Evolutionary conservation across 1,284 basidiomycete species (phyloP).

Genomic region (Puccinia horiana): DNA sequence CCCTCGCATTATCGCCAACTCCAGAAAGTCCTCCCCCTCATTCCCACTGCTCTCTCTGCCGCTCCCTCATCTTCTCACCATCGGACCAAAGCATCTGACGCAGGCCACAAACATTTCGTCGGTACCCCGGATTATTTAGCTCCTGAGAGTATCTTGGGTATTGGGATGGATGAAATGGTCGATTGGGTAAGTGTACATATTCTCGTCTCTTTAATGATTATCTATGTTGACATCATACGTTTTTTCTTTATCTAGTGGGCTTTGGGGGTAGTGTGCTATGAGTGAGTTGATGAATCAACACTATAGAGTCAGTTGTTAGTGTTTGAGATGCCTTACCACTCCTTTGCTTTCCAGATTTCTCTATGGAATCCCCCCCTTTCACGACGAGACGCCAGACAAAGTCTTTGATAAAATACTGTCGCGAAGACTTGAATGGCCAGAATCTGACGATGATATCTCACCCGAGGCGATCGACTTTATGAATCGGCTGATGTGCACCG

Average conservation of each 20-base stretch:
- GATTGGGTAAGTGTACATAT: constrained; percentile 75
- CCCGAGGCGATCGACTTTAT: constrained; percentile 88
- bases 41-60: constrained; percentile 21
- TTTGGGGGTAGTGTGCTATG: constrained; percentile 94
- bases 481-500: constrained; percentile 78
- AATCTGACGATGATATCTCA: constrained; percentile 63
- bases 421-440: constrained; percentile 83
- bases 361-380: constrained; percentile 95
- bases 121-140: constrained; percentile 96
- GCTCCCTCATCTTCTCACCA: constrained; percentile 5
- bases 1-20: neutral
- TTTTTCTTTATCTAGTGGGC: constrained; percentile 70
- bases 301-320: neutral
- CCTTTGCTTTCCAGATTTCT: constrained; percentile 65
- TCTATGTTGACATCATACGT: neutral
- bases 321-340: neutral
- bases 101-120: constrained; percentile 66
- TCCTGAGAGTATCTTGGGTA: constrained; percentile 91
- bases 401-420: constrained; percentile 99
- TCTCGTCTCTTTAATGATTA: neutral
- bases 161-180: constrained; percentile 92
- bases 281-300: constrained; percentile 60
- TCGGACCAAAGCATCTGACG: constrained; percentile 27
- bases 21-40: neutral
- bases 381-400: constrained; percentile 91